Evolutionary conservation across 805 yeast genomes (phyloP).

Genomic region (Yamadazyma paraphyllophila): DNA sequence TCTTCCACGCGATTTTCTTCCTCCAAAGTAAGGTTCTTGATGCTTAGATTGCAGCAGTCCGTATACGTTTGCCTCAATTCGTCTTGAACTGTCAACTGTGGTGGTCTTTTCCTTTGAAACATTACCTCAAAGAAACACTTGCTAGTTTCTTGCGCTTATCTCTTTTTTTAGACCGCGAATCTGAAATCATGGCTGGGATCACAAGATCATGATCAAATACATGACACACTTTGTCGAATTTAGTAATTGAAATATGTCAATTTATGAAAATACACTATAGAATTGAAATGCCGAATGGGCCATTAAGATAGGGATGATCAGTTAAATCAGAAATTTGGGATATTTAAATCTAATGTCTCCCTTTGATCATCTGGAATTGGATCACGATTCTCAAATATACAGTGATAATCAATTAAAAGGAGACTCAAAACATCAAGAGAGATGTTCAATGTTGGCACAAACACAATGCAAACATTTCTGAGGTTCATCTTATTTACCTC

Average conservation of each 20-base stretch:
- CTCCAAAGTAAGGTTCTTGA: constrained; percentile 57
- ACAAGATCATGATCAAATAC: neutral
- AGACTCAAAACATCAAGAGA: constrained; percentile 59
- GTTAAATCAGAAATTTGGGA: constrained; percentile 41
- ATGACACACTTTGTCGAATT: neutral
- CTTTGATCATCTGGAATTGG: constrained; percentile 43
- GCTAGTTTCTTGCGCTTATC: neutral
- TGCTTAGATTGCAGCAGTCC: constrained; percentile 58
- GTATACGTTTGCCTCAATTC: constrained; percentile 60
- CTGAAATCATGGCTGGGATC: neutral
- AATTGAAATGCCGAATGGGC: constrained; percentile 1
- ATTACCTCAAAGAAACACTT: constrained; percentile 19
- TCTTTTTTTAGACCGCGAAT: neutral
- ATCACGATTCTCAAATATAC: constrained; percentile 54
- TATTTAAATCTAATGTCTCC: constrained; percentile 51
- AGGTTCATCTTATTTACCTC: constrained; percentile 79
- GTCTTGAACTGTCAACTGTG: constrained; percentile 49
- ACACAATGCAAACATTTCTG: constrained; percentile 74
- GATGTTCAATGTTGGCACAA: constrained; percentile 75
- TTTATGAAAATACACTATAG: constrained; percentile 4
- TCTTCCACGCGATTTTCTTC: constrained; percentile 50
- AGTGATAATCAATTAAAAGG: constrained; percentile 59
- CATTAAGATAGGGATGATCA: no score
- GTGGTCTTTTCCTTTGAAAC: constrained; percentile 59
- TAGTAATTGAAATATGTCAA: neutral